These are phyloP conservation scores for Pythium sukuiense DNA, from an alignment of 352 stramenopile genomes.

Conservation along the genomic window DNA sequence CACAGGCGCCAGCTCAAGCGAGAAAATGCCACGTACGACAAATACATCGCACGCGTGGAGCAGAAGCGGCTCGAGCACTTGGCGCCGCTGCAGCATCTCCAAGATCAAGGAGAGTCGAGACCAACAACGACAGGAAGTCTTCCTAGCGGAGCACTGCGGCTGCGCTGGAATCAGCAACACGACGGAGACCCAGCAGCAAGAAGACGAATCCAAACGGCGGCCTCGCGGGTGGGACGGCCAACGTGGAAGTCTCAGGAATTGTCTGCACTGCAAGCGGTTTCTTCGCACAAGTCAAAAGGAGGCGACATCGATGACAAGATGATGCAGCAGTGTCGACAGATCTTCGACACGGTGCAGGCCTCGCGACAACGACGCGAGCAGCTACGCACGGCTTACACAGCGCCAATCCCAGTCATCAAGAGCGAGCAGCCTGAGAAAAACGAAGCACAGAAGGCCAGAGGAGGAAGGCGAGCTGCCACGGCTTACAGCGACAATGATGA, in stretches of 20 bases:
- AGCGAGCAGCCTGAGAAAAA: not conserved
- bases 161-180: conserved; percentile 10
- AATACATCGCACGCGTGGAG: conserved; percentile 32
- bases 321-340: conserved; percentile 25
- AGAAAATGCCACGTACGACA: conserved; percentile 34
- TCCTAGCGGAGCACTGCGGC: not conserved
- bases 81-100: conserved; percentile 2
- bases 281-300: conserved; percentile 14
- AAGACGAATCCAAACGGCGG: conserved; percentile 10
- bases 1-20: conserved; percentile 35
- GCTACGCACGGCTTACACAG: conserved; percentile 12
- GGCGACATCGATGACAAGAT: conserved; percentile 18
- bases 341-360: conserved; percentile 23
- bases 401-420: not conserved
- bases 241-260: conserved; percentile 30
- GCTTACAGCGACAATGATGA: not conserved
- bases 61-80: conserved; percentile 26
- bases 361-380: conserved; percentile 1
- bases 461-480: not conserved
- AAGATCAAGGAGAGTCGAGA: not conserved
- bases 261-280: conserved; percentile 11
- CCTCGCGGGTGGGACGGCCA: conserved; percentile 8
- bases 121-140: not conserved
- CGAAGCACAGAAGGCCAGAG: not conserved
- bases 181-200: not conserved